These are phyloP conservation scores for Didymella glomerata DNA, from an alignment of 2,329 filamentous ascomycete genomes.

Conservation along the genomic window DNA sequence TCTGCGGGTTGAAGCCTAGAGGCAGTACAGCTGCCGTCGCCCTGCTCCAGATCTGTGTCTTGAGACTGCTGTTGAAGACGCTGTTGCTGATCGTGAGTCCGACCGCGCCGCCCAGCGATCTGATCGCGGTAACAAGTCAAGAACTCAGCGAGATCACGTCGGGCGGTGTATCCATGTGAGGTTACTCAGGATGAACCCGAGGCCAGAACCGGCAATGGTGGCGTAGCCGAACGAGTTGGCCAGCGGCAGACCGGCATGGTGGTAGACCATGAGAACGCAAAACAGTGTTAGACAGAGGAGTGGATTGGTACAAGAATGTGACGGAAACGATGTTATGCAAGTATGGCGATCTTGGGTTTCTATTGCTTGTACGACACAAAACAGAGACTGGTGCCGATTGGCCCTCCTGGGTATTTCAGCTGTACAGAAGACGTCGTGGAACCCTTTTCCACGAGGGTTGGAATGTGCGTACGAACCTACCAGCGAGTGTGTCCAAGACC, in stretches of 20 bases:
- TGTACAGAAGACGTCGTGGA: too few relatives aligned
- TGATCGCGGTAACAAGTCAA: background rate
- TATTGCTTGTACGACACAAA: too few relatives aligned
- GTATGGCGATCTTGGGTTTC: too few relatives aligned
- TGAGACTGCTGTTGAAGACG: constrained; percentile 5
- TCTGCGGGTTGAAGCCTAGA: background rate
- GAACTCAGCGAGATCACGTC: constrained; percentile 4
- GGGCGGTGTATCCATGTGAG: constrained; percentile 1
- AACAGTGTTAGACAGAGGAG: background rate
- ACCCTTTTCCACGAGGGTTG: too few relatives aligned
- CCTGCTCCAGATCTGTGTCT: background rate
- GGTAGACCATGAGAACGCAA: background rate
- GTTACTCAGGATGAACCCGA: background rate
- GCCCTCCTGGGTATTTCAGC: too few relatives aligned
- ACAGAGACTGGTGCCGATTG: too few relatives aligned
- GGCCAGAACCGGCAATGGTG: background rate
- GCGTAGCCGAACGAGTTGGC: constrained; percentile 3
- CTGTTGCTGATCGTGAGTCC: constrained; percentile 5
- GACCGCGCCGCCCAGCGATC: constrained; percentile 1
- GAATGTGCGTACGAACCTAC: too few relatives aligned
- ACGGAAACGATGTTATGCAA: too few relatives aligned
- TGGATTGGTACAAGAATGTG: too few relatives aligned
- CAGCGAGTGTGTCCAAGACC: too few relatives aligned
- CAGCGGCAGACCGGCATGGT: background rate
- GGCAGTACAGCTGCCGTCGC: background rate